Percentiles rank a stretch among this genome's conserved stretches.
Conservation (phyloP, 257 asterid genomes). For the Verbena officinalis region DNA sequence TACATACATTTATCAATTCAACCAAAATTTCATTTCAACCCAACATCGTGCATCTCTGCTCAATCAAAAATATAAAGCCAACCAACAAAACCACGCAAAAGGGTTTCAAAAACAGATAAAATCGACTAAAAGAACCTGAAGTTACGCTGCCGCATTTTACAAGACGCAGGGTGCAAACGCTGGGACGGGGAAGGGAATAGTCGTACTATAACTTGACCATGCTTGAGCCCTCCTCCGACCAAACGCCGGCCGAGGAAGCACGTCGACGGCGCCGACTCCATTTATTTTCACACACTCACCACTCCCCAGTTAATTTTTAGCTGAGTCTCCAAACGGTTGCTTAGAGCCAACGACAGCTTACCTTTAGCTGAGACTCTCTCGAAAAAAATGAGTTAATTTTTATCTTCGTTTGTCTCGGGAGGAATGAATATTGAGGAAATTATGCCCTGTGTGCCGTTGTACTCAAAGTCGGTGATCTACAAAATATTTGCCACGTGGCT, state of each 20-base stretch:
- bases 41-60: background rate
- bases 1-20: background rate
- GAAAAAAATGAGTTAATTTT: conserved; percentile 16
- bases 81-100: background rate
- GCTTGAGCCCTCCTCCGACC: conserved; percentile 38
- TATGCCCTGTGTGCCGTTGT: background rate
- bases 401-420: conserved; percentile 23
- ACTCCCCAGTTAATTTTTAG: conserved; percentile 9
- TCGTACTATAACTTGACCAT: conserved; percentile 38
- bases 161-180: conserved; percentile 54
- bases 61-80: conserved; percentile 1
- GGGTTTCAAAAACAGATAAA: background rate
- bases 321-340: conserved; percentile 48
- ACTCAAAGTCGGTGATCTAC: background rate
- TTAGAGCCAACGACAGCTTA: conserved; percentile 59
- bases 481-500: background rate
- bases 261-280: conserved; percentile 71
- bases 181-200: conserved; percentile 45
- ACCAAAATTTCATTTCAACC: background rate
- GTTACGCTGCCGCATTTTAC: conserved; percentile 74
- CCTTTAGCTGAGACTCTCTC: conserved; percentile 24
- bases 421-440: conserved; percentile 12
- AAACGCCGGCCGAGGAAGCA: conserved; percentile 53
- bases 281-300: conserved; percentile 30
- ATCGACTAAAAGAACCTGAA: conserved; percentile 47